phyloP scores from a whole-genome alignment of 257 asterid genomes.

The Scutellaria baicalensis region DNA sequence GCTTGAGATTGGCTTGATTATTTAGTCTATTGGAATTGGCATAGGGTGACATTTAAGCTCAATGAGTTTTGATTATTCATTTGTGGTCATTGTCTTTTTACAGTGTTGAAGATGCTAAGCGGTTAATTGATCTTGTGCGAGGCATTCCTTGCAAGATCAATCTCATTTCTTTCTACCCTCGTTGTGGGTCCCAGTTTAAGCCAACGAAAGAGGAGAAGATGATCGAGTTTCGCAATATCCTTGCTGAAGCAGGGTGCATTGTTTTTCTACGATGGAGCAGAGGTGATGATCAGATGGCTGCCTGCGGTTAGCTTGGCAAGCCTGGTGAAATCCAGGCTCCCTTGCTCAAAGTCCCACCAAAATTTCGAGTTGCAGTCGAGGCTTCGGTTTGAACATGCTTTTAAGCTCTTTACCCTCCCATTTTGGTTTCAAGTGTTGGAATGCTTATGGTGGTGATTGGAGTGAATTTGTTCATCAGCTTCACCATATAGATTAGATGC shows the following conservation, averaged over 20 bases:
- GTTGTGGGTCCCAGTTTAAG: slow-evolving; percentile 70
- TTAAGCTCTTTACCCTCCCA: neutral
- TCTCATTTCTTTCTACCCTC: slow-evolving; percentile 89
- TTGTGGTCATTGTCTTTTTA: neutral
- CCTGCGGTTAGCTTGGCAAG: slow-evolving; percentile 96
- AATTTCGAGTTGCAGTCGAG: slow-evolving; percentile 42
- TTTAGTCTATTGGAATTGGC: too few relatives aligned
- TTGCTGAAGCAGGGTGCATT: slow-evolving; percentile 73
- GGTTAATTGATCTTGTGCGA: slow-evolving; percentile 59
- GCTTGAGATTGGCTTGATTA: too few relatives aligned
- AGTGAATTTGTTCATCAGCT: too few relatives aligned
- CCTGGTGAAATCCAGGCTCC: slow-evolving; percentile 90
- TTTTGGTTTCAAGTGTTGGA: too few relatives aligned
- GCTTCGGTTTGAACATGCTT: slow-evolving; percentile 6
- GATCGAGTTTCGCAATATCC: slow-evolving; percentile 66
- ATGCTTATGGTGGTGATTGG: too few relatives aligned
- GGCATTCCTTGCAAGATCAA: slow-evolving; percentile 98
- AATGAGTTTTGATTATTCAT: too few relatives aligned
- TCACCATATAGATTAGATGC: too few relatives aligned
- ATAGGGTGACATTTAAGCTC: too few relatives aligned
- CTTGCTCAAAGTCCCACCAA: slow-evolving; percentile 65
- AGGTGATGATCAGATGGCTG: slow-evolving; percentile 99
- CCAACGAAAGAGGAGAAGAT: slow-evolving; percentile 74
- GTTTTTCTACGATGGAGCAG: slow-evolving; percentile 68
- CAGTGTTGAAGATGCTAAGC: slow-evolving; percentile 82